Percentiles rank a stretch among this genome's conserved stretches.
These are phyloP conservation scores for Gonium pectorale DNA, from an alignment of 139 green algal species.

Conservation along the genomic window DNA sequence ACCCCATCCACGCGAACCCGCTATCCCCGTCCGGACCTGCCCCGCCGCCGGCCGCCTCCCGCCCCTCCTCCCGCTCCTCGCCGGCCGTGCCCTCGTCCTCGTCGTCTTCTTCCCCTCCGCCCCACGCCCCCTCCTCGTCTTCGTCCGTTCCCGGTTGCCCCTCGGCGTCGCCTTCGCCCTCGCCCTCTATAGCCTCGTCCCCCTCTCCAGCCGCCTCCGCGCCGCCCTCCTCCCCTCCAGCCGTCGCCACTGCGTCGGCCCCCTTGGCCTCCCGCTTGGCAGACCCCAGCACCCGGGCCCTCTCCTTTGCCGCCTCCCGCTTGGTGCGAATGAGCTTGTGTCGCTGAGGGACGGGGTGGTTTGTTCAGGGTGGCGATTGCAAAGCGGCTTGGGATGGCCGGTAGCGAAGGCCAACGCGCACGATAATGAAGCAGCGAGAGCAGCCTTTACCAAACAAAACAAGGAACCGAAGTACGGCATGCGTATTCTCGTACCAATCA, in stretches of 20 bases:
- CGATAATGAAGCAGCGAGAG: not conserved
- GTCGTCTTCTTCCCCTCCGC: not conserved
- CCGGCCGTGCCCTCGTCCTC: not conserved
- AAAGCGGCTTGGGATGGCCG: not conserved
- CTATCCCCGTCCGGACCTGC: not conserved
- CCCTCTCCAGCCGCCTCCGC: not conserved
- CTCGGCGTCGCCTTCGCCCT: too few species aligned
- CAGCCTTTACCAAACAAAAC: not conserved
- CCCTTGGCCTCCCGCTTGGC: constrained; percentile 24
- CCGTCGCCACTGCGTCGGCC: not conserved
- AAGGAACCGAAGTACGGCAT: not conserved
- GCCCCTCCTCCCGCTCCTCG: not conserved
- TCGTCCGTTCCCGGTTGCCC: too few species aligned
- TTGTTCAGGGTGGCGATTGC: not conserved
- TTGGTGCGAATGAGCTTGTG: constrained; percentile 16
- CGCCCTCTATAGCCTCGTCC: too few species aligned
- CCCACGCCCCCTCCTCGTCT: too few species aligned
- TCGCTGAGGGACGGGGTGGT: not conserved
- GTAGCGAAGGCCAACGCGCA: not conserved
- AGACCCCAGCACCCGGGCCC: not conserved
- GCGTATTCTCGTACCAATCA: too few species aligned
- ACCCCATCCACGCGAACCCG: not conserved
- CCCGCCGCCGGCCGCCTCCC: not conserved
- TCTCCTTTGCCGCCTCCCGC: constrained; percentile 7
- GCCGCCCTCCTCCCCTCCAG: not conserved